These are phyloP conservation scores for Turritis glabra DNA, from an alignment of 345 rosid genomes.

Conservation along the genomic window DNA sequence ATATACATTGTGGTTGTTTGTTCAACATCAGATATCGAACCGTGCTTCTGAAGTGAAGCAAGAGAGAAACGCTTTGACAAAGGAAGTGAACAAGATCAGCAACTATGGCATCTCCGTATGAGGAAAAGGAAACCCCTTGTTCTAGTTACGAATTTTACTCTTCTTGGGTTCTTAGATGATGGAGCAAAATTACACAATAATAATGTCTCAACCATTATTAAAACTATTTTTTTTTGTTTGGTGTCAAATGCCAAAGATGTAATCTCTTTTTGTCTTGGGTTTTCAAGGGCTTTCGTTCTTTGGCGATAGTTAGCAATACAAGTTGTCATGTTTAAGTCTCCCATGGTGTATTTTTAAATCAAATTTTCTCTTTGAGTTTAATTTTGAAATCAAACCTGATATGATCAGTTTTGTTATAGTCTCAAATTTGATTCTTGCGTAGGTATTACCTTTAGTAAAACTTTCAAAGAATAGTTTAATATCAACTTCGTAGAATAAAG, in stretches of 20 bases:
- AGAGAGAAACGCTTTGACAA: slow-evolving; percentile 65
- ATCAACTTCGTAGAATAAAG: too few species aligned
- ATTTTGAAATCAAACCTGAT: neutral
- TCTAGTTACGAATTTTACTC: neutral
- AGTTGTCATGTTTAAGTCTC: neutral
- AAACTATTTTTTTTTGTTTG: neutral
- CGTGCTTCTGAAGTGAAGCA: slow-evolving; percentile 70
- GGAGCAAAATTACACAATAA: slow-evolving; percentile 28
- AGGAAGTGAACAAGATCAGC: slow-evolving; percentile 87
- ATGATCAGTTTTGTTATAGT: neutral
- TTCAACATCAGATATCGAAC: slow-evolving; percentile 59
- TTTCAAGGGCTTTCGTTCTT: slow-evolving; percentile 5
- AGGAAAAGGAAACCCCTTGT: slow-evolving; percentile 26
- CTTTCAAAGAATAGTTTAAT: too few species aligned
- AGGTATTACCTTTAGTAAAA: too few species aligned
- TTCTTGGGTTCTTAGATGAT: slow-evolving; percentile 3
- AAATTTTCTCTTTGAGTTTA: neutral
- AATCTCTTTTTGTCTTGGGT: slow-evolving; percentile 12
- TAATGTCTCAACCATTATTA: slow-evolving; percentile 9
- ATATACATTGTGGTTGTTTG: neutral
- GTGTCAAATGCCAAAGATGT: slow-evolving; percentile 28
- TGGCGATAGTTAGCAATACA: slow-evolving; percentile 22
- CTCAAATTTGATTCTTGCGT: too few species aligned
- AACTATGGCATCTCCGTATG: slow-evolving; percentile 85
- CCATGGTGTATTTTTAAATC: neutral